Evolutionary conservation across 1,284 basidiomycete species (phyloP), one percentile per base, ranked within the genome.

Genomic region (Pterulicium gracile): DNA sequence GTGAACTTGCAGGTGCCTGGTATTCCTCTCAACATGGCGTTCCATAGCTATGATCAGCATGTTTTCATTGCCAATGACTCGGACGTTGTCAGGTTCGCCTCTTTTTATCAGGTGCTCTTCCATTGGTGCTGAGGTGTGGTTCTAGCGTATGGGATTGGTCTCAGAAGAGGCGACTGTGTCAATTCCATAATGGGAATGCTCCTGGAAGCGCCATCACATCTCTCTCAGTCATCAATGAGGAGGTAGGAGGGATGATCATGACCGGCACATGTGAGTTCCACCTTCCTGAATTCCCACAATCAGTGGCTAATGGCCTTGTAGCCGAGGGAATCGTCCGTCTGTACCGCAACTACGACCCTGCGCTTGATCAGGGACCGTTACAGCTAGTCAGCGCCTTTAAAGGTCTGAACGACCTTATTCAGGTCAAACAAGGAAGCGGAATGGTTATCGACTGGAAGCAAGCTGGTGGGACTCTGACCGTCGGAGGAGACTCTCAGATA

Each of bases 381-480:
- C 86, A 89, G 56, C 85, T 98, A 69, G 91, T 95, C 52, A 93
- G 89, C 58, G 83, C 92, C 7, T 98, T 97, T 78, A 80, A 91
- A 41, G 96, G 82, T 1, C 70, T 97, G 44, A 84, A 82, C 45
- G 92, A 95, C 51, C 69, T 90, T 34, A 69, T 91, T 20, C 79
- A 71, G 43, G 60, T 80, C 49, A 81, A 76, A 53, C 79, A 81
- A 48, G 88, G 90, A 23, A 79, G 77, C 47, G 95, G 95, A 0
- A 68, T 98, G 32, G 73, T 97, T 20, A 81, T 88, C 44, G 91
- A 95, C 50, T 99, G 96, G 96, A 90, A 92, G 59, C 95, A 98
- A 64, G 74, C 77, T 3, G 77, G 81, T 22, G 96, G 95, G 0
- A 81, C 82, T 34, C 67, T 98, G 23, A 68, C 97, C 12, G 84